phyloP scores from a whole-genome alignment of 352 stramenopile species.

The Globisporangium paroecandrum region DNA sequence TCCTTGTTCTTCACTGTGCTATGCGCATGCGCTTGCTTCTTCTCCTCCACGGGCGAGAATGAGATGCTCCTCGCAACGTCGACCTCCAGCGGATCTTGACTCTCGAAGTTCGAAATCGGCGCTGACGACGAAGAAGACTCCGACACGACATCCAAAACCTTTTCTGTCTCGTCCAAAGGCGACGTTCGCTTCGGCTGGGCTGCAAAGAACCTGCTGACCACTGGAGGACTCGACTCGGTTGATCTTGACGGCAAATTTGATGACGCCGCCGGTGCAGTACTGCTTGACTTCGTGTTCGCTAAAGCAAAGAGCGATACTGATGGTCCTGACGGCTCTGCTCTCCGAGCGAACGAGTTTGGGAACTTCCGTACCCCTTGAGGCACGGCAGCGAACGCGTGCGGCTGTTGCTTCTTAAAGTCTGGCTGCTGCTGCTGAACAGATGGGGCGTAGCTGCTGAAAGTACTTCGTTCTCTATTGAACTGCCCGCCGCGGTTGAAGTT shows the following conservation, averaged over 20 bases:
- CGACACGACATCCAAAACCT: constrained; percentile 15
- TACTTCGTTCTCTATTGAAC: background rate
- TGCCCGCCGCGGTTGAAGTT: background rate
- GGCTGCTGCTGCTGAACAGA: constrained; percentile 1
- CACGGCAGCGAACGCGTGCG: background rate
- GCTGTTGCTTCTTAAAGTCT: background rate
- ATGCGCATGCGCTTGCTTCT: constrained; percentile 14
- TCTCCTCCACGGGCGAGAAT: constrained; percentile 47
- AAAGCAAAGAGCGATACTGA: background rate
- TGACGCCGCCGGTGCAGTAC: background rate
- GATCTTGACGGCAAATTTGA: background rate
- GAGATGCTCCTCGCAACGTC: constrained; percentile 49
- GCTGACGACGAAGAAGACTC: constrained; percentile 8
- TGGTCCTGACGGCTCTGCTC: background rate
- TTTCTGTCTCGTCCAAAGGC: constrained; percentile 24
- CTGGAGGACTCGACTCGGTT: constrained; percentile 1
- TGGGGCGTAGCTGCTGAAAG: background rate
- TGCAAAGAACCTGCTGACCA: constrained; percentile 23
- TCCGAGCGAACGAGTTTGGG: constrained; percentile 8
- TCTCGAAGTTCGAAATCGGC: constrained; percentile 33
- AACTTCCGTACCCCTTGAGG: background rate
- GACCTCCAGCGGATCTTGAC: constrained; percentile 44
- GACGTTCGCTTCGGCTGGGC: constrained; percentile 27
- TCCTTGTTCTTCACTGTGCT: constrained; percentile 33
- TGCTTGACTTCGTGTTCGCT: background rate